Evolutionary conservation across 2,329 filamentous ascomycete genomes (phyloP), one percentile per base, ranked within the genome.

Genomic region (Pestalotiopsis sp.): DNA sequence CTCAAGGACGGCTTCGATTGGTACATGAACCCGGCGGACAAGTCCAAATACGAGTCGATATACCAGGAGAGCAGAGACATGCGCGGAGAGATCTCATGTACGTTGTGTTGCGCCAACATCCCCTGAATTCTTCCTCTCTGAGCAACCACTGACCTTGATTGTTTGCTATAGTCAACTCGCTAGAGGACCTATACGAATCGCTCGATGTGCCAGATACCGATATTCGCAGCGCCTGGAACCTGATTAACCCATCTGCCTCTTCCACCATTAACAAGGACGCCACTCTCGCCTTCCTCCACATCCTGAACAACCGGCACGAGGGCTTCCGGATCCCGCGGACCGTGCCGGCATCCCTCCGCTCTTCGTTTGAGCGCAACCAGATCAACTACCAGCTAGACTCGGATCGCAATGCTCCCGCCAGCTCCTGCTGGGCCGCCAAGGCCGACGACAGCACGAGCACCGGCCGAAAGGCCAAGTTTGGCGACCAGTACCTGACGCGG

Each of bases 1-100:
- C 85, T 99, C 71, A 97, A 97, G 80, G 94, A 98, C 81, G 95
- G 95, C 13, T 99, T 99, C 80, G 96, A 99, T 80, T 99, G 96
- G 96, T 99, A 99, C 84, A 99, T 99, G 94, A 94, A 90, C 70
- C 96, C 96, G 0, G 82, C 85, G 38, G 95, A 99, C 82, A 97
- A 97, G 82, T 79, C 89, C 72, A 98, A 98, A 82, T 99, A 99
- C 83, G 94, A 98, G 81, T 93, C 95, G 75, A 99, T 99, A 81
- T 99, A 98, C 82, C 92, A 92, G 72, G 94, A 97, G 76, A 97
- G 94, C 82, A 90, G 94, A 70, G 93, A 97, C 80, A 89, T 91
- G 79, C 91, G 95, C 65, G 96, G 96, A 72, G 93, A 97, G 77
- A 87, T 95, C 74, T 86, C 91, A 69, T 95, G 92, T 94, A 79